Evolutionary conservation across 2,329 filamentous ascomycete species (phyloP).

Genomic region (Monosporascus sp.): DNA sequence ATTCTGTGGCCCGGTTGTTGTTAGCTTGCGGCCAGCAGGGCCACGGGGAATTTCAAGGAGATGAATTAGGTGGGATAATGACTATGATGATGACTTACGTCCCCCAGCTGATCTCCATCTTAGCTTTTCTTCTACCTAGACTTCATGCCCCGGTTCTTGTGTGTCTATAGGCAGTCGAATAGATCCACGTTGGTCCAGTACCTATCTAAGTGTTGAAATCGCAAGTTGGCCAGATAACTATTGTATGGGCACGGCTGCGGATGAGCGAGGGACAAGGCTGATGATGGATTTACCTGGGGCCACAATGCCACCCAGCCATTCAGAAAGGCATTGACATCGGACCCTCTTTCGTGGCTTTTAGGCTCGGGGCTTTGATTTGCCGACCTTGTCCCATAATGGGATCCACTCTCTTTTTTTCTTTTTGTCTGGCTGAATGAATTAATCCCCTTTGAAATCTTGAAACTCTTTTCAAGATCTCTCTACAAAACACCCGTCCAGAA

Average conservation of each 20-base stretch:
- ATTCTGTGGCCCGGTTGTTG: conserved; percentile 32
- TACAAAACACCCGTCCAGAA: not conserved
- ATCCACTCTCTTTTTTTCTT: not conserved
- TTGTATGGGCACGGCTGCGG: not conserved
- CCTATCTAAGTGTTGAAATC: not conserved
- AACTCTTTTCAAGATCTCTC: not conserved
- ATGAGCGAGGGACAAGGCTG: not conserved
- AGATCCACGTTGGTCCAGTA: not conserved
- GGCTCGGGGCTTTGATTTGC: not conserved
- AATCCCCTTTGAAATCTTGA: not conserved
- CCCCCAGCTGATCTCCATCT: not conserved
- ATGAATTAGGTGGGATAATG: not conserved
- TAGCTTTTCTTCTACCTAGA: not conserved
- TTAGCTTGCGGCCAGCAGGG: not conserved
- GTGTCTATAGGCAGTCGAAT: not conserved
- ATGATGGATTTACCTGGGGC: not conserved
- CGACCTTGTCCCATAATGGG: not conserved
- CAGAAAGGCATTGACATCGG: not conserved
- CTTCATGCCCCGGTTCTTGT: not conserved
- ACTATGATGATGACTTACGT: not conserved
- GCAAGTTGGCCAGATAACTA: not conserved
- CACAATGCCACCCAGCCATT: too few species aligned
- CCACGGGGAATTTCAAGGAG: not conserved
- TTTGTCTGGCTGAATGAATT: not conserved
- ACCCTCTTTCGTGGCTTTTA: not conserved